These are phyloP conservation scores for Phytopythium mirpurense DNA, from an alignment of 352 stramenopile species.

Conservation along the genomic window DNA sequence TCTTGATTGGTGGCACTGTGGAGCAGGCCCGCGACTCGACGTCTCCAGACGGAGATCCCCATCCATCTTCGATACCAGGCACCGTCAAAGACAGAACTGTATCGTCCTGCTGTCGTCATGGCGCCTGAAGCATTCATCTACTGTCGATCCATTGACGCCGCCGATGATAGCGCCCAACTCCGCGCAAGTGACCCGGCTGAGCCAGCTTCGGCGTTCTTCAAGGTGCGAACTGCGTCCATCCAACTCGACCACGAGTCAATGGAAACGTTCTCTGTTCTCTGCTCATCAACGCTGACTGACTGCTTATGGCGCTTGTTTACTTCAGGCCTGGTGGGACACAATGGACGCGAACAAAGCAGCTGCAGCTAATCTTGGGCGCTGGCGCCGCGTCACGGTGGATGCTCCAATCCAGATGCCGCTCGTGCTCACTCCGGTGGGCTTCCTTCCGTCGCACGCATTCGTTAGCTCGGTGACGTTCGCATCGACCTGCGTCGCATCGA, in stretches of 20 bases:
- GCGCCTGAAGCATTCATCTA: constrained; percentile 41
- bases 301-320: background rate
- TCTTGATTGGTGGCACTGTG: background rate
- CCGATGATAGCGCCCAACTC: background rate
- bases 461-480: constrained; percentile 45
- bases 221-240: background rate
- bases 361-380: too few species aligned
- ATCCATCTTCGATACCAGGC: constrained; percentile 66
- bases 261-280: too few species aligned
- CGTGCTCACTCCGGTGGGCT: constrained; percentile 36
- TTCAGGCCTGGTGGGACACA: background rate
- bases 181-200: background rate
- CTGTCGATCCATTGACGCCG: constrained; percentile 3
- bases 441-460: constrained; percentile 27
- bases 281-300: background rate
- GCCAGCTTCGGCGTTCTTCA: background rate
- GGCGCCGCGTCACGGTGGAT: constrained; percentile 20
- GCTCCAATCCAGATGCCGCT: constrained; percentile 15
- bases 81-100: constrained; percentile 29
- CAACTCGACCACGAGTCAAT: background rate
- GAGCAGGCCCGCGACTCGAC: constrained; percentile 9
- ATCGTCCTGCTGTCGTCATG: constrained; percentile 32
- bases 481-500: constrained; percentile 27
- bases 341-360: background rate
- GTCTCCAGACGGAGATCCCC: constrained; percentile 32